Evolutionary conservation across 192 early-diverging fungal genomes (phyloP).

Genomic region (Backusella westeae): DNA sequence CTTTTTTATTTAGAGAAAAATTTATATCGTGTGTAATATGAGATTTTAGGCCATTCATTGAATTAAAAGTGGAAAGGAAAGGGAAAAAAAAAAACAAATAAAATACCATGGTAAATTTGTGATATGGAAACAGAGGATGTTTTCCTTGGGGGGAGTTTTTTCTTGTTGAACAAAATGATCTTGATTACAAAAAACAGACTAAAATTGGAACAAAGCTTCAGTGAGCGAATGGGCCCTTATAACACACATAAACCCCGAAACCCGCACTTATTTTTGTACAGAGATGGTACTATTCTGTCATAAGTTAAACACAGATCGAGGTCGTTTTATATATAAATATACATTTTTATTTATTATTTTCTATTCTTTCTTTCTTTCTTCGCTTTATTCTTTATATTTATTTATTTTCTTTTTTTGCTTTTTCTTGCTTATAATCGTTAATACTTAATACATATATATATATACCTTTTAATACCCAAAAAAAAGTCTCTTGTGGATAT

Average conservation of each 20-base stretch:
- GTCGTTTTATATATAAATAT: neutral
- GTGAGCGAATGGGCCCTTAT: neutral
- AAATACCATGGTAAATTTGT: neutral
- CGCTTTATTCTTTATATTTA: neutral
- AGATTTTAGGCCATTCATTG: neutral
- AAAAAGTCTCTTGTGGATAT: neutral
- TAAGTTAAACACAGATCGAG: neutral
- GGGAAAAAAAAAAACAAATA: neutral
- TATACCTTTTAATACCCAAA: neutral
- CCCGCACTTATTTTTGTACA: neutral
- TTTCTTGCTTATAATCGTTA: neutral
- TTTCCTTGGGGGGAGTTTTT: neutral
- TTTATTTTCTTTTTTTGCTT: neutral
- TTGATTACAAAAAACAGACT: neutral
- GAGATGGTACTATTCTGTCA: neutral
- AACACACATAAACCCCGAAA: neutral
- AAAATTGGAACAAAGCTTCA: conserved; percentile 3
- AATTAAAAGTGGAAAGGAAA: neutral
- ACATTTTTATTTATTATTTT: neutral
- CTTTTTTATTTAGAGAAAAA: neutral
- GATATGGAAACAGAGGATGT: neutral
- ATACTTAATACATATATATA: neutral
- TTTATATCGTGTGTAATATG: neutral
- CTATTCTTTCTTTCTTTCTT: neutral
- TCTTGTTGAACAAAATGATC: neutral